These are phyloP conservation scores for Lodderomyces orthopsilosis DNA, from an alignment of 1,139 yeast species.

Conservation along the genomic window DNA sequence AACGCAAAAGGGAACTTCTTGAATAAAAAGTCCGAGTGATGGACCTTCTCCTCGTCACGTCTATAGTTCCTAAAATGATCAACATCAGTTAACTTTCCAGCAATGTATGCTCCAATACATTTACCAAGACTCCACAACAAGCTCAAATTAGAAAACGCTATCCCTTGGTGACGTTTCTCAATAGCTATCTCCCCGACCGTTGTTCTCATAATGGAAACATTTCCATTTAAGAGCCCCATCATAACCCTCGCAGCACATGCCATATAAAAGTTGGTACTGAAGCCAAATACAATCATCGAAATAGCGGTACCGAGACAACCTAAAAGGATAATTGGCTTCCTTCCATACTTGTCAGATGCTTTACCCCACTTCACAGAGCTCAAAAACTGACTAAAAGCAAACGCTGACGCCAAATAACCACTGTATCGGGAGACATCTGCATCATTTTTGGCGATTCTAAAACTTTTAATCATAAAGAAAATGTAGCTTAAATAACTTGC, in stretches of 20 bases:
- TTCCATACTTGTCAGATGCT: conserved; percentile 53
- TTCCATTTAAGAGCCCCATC: conserved; percentile 60
- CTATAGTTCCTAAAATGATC: conserved; percentile 11
- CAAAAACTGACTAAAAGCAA: conserved; percentile 53
- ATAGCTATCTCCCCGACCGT: conserved; percentile 58
- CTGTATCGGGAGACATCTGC: conserved; percentile 55
- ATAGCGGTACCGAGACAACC: conserved; percentile 52
- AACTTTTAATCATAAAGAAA: conserved; percentile 61
- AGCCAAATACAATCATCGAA: conserved; percentile 51
- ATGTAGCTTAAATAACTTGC: conserved; percentile 64
- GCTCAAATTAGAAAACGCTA: conserved; percentile 61
- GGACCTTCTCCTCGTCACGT: neutral
- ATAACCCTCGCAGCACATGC: conserved; percentile 52
- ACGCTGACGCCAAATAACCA: conserved; percentile 56
- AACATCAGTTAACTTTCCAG: conserved; percentile 8
- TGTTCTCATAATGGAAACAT: conserved; percentile 60
- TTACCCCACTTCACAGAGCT: conserved; percentile 61
- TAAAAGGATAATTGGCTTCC: conserved; percentile 51
- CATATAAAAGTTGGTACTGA: conserved; percentile 46
- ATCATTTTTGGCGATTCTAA: conserved; percentile 49
- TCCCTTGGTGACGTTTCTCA: conserved; percentile 56
- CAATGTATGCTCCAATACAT: conserved; percentile 10
- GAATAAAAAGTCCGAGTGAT: conserved; percentile 2
- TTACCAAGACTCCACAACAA: conserved; percentile 56
- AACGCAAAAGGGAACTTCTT: conserved; percentile 51